Percentiles rank a stretch among this genome's conserved stretches.
phyloP scores from a whole-genome alignment of 1,284 basidiomycete genomes.

The Irpex sp. region DNA sequence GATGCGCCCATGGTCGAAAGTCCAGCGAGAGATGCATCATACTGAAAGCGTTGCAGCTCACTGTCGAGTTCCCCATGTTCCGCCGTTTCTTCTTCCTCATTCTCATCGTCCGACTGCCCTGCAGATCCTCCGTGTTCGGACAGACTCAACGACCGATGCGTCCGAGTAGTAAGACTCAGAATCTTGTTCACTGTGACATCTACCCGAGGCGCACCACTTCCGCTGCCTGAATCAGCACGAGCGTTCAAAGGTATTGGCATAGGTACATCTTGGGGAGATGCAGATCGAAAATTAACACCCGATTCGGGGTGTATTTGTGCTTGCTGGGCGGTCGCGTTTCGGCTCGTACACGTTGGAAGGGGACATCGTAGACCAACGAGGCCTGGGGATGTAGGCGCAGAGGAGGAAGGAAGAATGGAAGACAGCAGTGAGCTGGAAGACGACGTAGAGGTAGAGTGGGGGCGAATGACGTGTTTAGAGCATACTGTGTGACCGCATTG shows the following conservation, averaged over 20 bases:
- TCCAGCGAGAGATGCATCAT: neutral
- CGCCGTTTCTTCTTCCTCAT: conserved; percentile 5
- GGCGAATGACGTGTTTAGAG: conserved; percentile 21
- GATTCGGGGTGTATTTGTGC: conserved; percentile 21
- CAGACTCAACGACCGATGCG: conserved; percentile 10
- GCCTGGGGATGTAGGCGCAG: neutral
- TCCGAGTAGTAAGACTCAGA: conserved; percentile 37
- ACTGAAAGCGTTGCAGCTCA: no score
- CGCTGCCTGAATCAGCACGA: neutral
- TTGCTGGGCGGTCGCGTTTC: conserved; percentile 9
- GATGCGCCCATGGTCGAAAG: neutral
- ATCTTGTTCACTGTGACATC: conserved; percentile 68
- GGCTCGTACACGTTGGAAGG: conserved; percentile 25
- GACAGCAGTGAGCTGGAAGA: neutral
- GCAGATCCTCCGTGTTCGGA: conserved; percentile 2
- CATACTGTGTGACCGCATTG: conserved; percentile 31
- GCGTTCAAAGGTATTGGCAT: conserved; percentile 6
- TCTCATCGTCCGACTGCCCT: conserved; percentile 12
- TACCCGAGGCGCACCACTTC: conserved; percentile 18
- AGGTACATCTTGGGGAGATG: conserved; percentile 9
- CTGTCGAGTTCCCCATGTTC: neutral
- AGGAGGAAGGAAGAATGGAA: conserved; percentile 8
- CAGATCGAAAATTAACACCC: conserved; percentile 13
- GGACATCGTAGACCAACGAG: conserved; percentile 23
- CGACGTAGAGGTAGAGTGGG: conserved; percentile 5